Conservation (phyloP, 805 yeast species). For the Kodamaea neixiangensis region DNA sequence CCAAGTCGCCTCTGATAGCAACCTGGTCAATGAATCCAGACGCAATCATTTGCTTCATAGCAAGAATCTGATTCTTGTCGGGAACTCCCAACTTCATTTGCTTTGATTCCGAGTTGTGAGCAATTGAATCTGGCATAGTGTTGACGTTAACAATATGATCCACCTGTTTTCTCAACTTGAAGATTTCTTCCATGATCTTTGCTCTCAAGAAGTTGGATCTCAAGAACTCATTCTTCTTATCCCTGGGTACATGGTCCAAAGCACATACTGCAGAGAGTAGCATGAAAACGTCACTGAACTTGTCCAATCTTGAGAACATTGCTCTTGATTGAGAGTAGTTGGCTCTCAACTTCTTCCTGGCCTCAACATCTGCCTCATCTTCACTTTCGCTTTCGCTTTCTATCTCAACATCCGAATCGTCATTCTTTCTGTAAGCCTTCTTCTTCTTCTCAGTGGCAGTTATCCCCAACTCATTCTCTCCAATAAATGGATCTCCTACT, state of each 20-base stretch:
- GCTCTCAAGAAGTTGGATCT: slow-evolving; percentile 66
- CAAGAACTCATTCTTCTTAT: slow-evolving; percentile 51
- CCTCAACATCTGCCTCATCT: slow-evolving; percentile 40
- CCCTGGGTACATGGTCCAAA: slow-evolving; percentile 65
- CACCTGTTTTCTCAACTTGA: slow-evolving; percentile 77
- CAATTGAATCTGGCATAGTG: slow-evolving; percentile 61
- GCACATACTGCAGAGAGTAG: slow-evolving; percentile 86
- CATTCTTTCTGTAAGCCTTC: slow-evolving; percentile 24
- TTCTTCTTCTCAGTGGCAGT: slow-evolving; percentile 14
- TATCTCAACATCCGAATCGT: slow-evolving; percentile 40
- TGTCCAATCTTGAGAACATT: slow-evolving; percentile 67
- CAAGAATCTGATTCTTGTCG: slow-evolving; percentile 62
- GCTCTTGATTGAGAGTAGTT: slow-evolving; percentile 60
- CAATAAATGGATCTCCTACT: slow-evolving; percentile 88
- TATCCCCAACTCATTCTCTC: slow-evolving; percentile 73
- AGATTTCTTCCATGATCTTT: slow-evolving; percentile 83
- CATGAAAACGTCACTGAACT: slow-evolving; percentile 71
- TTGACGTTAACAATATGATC: slow-evolving; percentile 70
- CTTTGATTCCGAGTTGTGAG: slow-evolving; percentile 36
- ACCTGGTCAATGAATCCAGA: slow-evolving; percentile 93
- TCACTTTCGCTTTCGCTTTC: slow-evolving; percentile 35
- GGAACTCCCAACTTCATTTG: slow-evolving; percentile 66
- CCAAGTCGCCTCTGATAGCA: slow-evolving; percentile 77
- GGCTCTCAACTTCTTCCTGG: slow-evolving; percentile 43
- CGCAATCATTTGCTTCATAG: slow-evolving; percentile 87